A percentile compares a stretch with the other conserved stretches of the same genome.
phyloP scores from a whole-genome alignment of 2,329 filamentous ascomycete species.

The Passalora sequoiae region DNA sequence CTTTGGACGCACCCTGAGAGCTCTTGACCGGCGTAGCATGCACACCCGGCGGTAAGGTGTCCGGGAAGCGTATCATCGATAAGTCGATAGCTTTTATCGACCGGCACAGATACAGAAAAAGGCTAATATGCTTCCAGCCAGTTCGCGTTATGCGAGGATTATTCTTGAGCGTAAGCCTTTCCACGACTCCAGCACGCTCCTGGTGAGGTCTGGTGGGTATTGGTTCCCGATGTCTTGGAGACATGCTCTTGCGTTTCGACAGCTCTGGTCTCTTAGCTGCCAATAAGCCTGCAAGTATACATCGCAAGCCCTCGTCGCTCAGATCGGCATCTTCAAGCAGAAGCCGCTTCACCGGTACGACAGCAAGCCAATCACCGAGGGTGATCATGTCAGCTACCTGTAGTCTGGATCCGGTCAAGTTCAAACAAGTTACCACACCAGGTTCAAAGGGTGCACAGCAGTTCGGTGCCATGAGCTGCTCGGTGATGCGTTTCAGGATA shows the following conservation, averaged over 20 bases:
- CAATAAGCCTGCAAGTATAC: constrained; percentile 79
- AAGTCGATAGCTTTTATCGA: constrained; percentile 82
- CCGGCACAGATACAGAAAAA: constrained; percentile 86
- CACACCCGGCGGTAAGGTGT: constrained; percentile 30
- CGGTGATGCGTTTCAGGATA: constrained; percentile 84
- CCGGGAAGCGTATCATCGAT: constrained; percentile 75
- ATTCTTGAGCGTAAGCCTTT: constrained; percentile 82
- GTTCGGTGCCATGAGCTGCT: constrained; percentile 71
- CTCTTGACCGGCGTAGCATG: constrained; percentile 21
- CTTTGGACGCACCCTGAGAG: constrained; percentile 27
- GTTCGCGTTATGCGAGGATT: constrained; percentile 77
- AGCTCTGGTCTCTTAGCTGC: constrained; percentile 65
- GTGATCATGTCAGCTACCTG: constrained; percentile 79
- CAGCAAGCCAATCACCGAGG: constrained; percentile 85
- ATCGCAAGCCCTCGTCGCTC: constrained; percentile 77
- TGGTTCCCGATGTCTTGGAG: constrained; percentile 28
- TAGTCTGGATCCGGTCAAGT: constrained; percentile 79
- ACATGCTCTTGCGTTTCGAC: constrained; percentile 25
- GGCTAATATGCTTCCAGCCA: constrained; percentile 84
- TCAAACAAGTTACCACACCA: constrained; percentile 75
- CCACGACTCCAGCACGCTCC: constrained; percentile 66
- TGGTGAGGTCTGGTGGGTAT: constrained; percentile 22
- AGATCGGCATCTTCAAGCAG: constrained; percentile 82
- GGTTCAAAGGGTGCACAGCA: constrained; percentile 59
- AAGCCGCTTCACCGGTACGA: constrained; percentile 84